Conservation (phyloP, 108 stramenopile genomes). For the Skeletonema costatum region DNA sequence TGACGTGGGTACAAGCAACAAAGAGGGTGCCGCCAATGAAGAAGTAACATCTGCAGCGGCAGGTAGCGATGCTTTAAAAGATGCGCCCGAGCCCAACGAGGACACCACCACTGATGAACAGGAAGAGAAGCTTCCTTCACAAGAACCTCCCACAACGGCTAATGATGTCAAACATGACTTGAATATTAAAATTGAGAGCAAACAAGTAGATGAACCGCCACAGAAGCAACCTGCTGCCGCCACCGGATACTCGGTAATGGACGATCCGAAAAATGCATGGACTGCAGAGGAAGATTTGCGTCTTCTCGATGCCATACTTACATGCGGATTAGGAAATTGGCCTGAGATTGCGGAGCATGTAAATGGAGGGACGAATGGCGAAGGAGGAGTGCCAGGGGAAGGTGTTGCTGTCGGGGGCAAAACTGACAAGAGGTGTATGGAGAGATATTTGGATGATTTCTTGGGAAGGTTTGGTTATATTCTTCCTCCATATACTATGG, state of each 20-base stretch:
- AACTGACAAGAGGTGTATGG: constrained; percentile 90
- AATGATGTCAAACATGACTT: background rate
- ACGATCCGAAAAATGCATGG: constrained; percentile 76
- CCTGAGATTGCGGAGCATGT: constrained; percentile 85
- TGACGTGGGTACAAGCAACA: background rate
- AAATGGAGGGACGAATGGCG: constrained; percentile 55
- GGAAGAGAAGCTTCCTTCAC: background rate
- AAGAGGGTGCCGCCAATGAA: background rate
- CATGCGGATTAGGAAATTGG: constrained; percentile 89
- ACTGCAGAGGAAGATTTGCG: constrained; percentile 89
- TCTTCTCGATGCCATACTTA: constrained; percentile 80
- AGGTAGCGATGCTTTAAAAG: background rate
- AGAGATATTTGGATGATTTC: constrained; percentile 88
- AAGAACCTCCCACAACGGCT: background rate
- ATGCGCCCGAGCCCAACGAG: background rate
- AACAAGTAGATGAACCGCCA: background rate
- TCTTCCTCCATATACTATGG: constrained; percentile 81
- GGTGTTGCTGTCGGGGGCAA: constrained; percentile 44
- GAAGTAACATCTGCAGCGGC: background rate
- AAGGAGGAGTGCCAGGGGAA: constrained; percentile 5
- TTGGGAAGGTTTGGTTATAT: constrained; percentile 88
- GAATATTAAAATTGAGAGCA: background rate
- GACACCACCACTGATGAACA: background rate
- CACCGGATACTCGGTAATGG: constrained; percentile 26
- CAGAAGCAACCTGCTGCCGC: background rate